Evolutionary conservation across 371 early-diverging fungal genomes (phyloP), one percentile per base, ranked within the genome.

Genomic region (Apophysomyces trapeziformis): DNA sequence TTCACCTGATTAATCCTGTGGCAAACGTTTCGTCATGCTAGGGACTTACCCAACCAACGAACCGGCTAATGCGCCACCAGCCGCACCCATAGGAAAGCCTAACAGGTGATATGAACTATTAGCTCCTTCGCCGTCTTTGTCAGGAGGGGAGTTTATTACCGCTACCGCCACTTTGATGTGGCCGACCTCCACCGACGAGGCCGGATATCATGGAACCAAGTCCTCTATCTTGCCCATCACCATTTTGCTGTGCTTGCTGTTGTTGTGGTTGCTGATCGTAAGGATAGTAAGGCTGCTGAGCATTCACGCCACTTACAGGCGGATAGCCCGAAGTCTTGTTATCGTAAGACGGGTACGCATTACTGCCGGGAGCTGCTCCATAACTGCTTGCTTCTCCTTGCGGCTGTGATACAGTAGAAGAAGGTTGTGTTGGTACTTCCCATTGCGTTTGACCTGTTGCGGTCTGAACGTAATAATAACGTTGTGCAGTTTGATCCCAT

Each of bases 371-470:
- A 5, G 62, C 59, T 41, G 41, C 41, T 11, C 41, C 41, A 38
- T 76, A 72, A 54, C 69, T 70, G 13, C 26, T 57, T 18, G 78
- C 67, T 70, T 77, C 74, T 26, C 77, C 76, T 9, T 11, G 36
- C 4, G 63, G 57, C 38, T 59, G 32, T 14, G 57, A 3, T 32
- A 37, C 21, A 46, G 44, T 37, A 14, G 37, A 21, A 50, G 37
- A 21, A 50, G 38, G 54, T 26, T 50, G 59, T 16, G 46, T 56
- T 21, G 81, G 81, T 1, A 70, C 5, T 46, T 80, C 81, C 81
- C 81, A 80, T 59, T 80, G 78, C 7, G 81, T 72, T 54, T 39
- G 63, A 12, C 81, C 81, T 5, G 81, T 72, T 21, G 74, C 65
- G 37, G 69, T 62, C 54, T 80, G 69, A 8, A 72, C 63, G 56